phyloP scores from a whole-genome alignment of 2,329 filamentous ascomycete species.

The Fusarium piperis region DNA sequence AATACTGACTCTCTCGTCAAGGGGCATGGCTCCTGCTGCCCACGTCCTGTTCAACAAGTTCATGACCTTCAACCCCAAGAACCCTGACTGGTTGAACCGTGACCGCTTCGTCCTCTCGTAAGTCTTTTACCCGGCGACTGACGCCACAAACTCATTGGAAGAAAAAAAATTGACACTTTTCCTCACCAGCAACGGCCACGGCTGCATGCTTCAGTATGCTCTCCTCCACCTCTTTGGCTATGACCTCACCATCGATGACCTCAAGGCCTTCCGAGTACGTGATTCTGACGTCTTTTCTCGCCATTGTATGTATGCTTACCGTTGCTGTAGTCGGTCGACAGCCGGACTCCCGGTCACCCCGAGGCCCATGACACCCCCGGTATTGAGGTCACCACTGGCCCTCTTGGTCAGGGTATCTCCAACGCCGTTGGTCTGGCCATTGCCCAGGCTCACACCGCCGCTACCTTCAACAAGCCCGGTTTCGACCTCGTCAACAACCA shows the following conservation, averaged over 20 bases:
- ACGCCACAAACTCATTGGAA: background rate
- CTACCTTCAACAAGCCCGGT: conserved; percentile 95
- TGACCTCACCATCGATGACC: conserved; percentile 83
- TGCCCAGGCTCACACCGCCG: conserved; percentile 90
- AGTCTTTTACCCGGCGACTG: conserved; percentile 54
- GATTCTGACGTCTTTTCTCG: background rate
- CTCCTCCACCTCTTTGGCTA: conserved; percentile 98
- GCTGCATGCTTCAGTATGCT: conserved; percentile 99
- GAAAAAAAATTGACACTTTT: conserved; percentile 24
- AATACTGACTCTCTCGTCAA: conserved; percentile 51
- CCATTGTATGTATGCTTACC: conserved; percentile 8
- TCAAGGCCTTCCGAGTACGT: conserved; percentile 96
- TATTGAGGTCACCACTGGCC: conserved; percentile 97
- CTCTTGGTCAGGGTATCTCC: conserved; percentile 95
- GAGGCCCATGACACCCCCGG: conserved; percentile 97
- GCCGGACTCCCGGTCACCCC: conserved; percentile 94
- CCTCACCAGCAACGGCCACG: conserved; percentile 86
- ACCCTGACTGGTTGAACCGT: conserved; percentile 95
- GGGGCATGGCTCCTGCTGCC: conserved; percentile 89
- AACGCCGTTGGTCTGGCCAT: conserved; percentile 99
- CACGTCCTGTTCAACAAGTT: conserved; percentile 99
- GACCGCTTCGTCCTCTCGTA: conserved; percentile 99
- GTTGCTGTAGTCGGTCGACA: conserved; percentile 59
- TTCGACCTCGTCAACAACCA: conserved; percentile 94
- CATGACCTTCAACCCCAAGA: conserved; percentile 99